phyloP scores from a whole-genome alignment of 2,329 filamentous ascomycete species.

The Cladosporium sp. region DNA sequence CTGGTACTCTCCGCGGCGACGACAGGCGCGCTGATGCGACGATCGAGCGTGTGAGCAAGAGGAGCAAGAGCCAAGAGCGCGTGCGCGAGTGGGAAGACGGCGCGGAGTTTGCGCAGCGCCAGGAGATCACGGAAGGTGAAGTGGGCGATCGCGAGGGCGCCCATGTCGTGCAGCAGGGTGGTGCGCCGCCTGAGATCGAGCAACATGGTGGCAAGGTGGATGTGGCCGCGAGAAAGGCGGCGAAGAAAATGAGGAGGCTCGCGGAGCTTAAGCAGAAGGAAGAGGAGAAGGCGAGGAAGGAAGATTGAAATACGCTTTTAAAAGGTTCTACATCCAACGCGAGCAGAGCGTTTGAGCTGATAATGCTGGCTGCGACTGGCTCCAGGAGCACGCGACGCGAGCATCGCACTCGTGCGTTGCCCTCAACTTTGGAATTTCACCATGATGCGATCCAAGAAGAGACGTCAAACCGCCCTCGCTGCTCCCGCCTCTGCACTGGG shows the following conservation, averaged over 20 bases:
- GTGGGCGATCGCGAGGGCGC: conserved; percentile 38
- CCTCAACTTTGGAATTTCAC: neutral
- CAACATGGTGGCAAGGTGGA: conserved; percentile 39
- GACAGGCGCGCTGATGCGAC: conserved; percentile 29
- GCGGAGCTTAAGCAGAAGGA: conserved; percentile 39
- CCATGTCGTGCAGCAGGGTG: conserved; percentile 34
- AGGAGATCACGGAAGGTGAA: conserved; percentile 44
- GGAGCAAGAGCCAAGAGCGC: conserved; percentile 19
- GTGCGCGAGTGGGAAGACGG: conserved; percentile 44
- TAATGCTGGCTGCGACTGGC: neutral
- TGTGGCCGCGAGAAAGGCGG: conserved; percentile 55
- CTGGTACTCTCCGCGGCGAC: conserved; percentile 23
- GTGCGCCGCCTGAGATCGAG: conserved; percentile 30
- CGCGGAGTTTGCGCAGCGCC: conserved; percentile 43
- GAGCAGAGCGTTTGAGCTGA: neutral
- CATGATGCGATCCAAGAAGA: neutral
- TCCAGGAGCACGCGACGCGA: neutral
- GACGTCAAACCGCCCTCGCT: neutral
- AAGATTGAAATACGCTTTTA: neutral
- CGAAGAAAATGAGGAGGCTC: conserved; percentile 55
- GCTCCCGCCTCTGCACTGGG: neutral
- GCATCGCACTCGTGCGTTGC: neutral
- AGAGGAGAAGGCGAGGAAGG: conserved; percentile 18
- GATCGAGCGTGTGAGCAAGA: conserved; percentile 38
- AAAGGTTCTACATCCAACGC: neutral